Evolutionary conservation across 73 alveolate genomes (phyloP), one percentile per base, ranked within the genome.

Genomic region (Vitrella brassicaformis): DNA sequence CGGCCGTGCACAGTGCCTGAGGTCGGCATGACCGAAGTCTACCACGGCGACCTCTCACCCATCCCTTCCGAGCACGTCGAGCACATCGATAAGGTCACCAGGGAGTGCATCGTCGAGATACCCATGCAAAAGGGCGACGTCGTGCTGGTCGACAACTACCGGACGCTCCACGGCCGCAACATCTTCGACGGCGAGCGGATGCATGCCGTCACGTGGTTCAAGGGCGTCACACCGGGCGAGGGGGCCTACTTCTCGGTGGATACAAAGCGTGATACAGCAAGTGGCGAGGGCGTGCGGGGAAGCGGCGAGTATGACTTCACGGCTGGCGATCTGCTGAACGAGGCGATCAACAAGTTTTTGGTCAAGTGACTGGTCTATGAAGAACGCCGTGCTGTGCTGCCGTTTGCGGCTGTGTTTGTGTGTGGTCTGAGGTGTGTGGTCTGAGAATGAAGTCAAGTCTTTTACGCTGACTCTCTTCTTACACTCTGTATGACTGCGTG

Each of bases 1-100:
- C 83, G 83, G 22, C 83, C 83, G n/a, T 76, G 83, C 76, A 68
- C 83, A 0, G 83, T 76, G 26, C 83, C 83, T 1, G 83, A 76
- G 76, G 83, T 76, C 14, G 83, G 83, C 28, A 76, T 76, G 83
- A 76, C 83, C 19, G 25, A 75, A 70, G 83, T 76, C 46, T 76
- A 76, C 77, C 31, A 67, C 47, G 83, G 83, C 4, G 83, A 76
- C 71, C 66, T 76, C 71, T 46, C 77, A 71, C 47, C 71, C 70
- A 67, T 76, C 47, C 83, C 83, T 19, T 47, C 69, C 31, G 75
- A 67, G 47, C 77, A 68, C 26, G 83, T 76, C 66, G 32, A 8
- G 71, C 32, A 10, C 22, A 1, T 27, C 71, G 25, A 7, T 66
- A 0, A 18, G 32, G 32, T 66, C 45, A 66, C 32, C 30, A 70